Conservation (phyloP, 2,329 filamentous ascomycete genomes). For the Acrocalymma vagum region DNA sequence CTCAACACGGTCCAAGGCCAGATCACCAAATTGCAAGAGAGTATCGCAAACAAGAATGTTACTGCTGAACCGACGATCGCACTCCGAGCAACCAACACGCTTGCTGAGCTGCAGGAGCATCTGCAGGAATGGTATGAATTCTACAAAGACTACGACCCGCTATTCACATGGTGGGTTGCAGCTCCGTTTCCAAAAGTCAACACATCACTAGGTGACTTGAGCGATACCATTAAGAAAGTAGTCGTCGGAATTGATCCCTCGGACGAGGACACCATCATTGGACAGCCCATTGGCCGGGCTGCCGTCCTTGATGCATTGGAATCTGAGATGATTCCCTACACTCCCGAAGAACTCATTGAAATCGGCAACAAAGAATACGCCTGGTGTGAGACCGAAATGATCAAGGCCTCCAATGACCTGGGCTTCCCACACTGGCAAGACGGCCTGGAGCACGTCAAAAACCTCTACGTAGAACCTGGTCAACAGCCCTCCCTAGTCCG, state of each 20-base stretch:
- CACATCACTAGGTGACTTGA: conserved; percentile 45
- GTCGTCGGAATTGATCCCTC: conserved; percentile 56
- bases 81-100: conserved; percentile 56
- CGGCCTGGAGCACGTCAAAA: conserved; percentile 66
- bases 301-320: conserved; percentile 62
- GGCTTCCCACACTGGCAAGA: conserved; percentile 61
- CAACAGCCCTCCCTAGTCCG: conserved; percentile 63
- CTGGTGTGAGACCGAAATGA: conserved; percentile 67
- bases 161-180: conserved; percentile 66
- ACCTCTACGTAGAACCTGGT: conserved; percentile 62
- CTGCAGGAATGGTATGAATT: conserved; percentile 60
- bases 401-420: conserved; percentile 58
- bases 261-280: conserved; percentile 62
- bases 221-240: conserved; percentile 49
- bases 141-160: conserved; percentile 64
- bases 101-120: conserved; percentile 51
- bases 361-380: conserved; percentile 61
- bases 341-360: conserved; percentile 63
- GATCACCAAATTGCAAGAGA: conserved; percentile 42
- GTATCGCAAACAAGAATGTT: conserved; percentile 46
- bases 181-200: conserved; percentile 55
- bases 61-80: conserved; percentile 53
- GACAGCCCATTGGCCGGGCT: conserved; percentile 64
- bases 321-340: conserved; percentile 67
- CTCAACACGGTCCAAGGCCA: conserved; percentile 48